Evolutionary conservation across 2,329 filamentous ascomycete species (phyloP).

Genomic region (Diplodia intermedia): DNA sequence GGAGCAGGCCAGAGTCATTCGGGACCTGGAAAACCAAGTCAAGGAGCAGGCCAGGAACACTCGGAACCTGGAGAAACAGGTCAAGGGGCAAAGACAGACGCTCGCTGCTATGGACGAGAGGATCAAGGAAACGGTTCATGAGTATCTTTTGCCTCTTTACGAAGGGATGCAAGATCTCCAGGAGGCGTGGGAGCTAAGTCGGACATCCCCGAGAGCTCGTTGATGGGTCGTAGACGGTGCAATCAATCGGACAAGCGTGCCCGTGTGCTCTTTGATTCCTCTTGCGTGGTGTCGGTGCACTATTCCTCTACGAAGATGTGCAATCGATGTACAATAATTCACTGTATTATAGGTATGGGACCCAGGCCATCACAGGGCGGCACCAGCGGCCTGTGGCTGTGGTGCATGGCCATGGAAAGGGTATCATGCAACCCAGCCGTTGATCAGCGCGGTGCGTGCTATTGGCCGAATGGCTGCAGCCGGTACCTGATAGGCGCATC

Average conservation of each 20-base stretch:
- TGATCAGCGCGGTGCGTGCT: not conserved
- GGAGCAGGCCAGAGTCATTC: not conserved
- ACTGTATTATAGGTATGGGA: not conserved
- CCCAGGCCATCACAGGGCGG: too few species aligned
- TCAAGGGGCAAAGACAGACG: not conserved
- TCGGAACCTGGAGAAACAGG: not conserved
- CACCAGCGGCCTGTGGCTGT: too few species aligned
- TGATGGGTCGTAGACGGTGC: too few species aligned
- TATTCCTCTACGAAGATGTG: not conserved
- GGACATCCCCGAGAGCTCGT: too few species aligned
- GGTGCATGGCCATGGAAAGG: not conserved
- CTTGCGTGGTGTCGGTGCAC: not conserved
- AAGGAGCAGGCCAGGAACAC: not conserved
- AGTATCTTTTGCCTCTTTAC: not conserved
- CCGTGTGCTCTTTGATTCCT: too few species aligned
- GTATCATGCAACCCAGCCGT: not conserved
- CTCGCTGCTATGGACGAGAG: not conserved
- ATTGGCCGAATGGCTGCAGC: not conserved
- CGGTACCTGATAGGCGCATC: constrained; percentile 9
- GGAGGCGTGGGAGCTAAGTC: too few species aligned
- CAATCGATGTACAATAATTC: not conserved
- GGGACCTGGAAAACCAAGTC: not conserved
- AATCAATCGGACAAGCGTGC: not conserved
- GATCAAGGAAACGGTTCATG: not conserved
- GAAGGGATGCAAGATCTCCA: not conserved